Percentiles rank a stretch among this genome's conserved stretches.
Conservation (phyloP, 148 eudicot genomes). For the Salicornia ramosissima region DNA sequence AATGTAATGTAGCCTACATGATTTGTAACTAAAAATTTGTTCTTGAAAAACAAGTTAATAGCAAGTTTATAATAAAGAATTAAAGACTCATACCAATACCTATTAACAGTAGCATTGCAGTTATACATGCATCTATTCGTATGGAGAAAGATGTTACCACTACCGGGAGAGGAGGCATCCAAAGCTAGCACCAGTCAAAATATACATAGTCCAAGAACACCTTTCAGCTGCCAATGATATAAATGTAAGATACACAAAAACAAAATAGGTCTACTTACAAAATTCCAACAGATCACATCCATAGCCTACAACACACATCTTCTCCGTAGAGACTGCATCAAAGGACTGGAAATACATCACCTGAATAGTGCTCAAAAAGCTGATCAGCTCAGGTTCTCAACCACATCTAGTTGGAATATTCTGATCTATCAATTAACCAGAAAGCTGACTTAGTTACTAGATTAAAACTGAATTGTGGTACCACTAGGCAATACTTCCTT, state of each 20-base stretch:
- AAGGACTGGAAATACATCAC: conserved; percentile 51
- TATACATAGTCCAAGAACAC: conserved; percentile 25
- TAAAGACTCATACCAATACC: not conserved
- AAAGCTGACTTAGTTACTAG: conserved; percentile 61
- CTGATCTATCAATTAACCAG: conserved; percentile 76
- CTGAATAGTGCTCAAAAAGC: conserved; percentile 44
- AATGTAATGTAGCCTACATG: not conserved
- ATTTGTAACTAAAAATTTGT: not conserved
- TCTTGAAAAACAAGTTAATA: not conserved
- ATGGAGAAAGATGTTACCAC: conserved; percentile 25
- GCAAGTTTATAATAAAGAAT: not conserved
- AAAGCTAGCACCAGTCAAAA: conserved; percentile 29
- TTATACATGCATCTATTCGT: not conserved
- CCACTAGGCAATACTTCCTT: conserved; percentile 25
- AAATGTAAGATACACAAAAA: conserved; percentile 19
- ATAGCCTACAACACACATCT: conserved; percentile 19
- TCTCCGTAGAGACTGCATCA: conserved; percentile 28
- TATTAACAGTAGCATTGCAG: not conserved
- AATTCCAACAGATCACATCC: conserved; percentile 4
- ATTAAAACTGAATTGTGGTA: conserved; percentile 16
- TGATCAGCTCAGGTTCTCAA: conserved; percentile 60
- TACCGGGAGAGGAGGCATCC: conserved; percentile 21
- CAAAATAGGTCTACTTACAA: not conserved
- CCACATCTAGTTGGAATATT: conserved; percentile 65
- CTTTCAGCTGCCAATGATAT: conserved; percentile 27